These are phyloP conservation scores for Xylaria digitata DNA, from an alignment of 2,329 filamentous ascomycete species.

Conservation along the genomic window DNA sequence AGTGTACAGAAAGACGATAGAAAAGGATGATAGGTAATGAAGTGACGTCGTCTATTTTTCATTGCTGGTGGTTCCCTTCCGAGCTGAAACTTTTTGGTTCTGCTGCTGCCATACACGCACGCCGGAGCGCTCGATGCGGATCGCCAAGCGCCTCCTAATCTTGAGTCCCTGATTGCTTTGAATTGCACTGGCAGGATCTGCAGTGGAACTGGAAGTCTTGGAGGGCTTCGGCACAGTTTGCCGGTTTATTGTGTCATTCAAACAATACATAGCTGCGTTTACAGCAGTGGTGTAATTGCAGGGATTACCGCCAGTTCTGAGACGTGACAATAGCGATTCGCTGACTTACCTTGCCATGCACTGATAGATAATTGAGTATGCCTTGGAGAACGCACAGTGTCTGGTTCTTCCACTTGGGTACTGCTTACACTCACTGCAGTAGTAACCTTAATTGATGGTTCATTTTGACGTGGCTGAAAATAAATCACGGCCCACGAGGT, in stretches of 20 bases:
- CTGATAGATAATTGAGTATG: too few relatives aligned
- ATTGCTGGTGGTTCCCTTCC: neutral
- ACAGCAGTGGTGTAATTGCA: neutral
- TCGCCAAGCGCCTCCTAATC: constrained; percentile 23
- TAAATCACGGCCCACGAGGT: neutral
- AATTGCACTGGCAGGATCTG: constrained; percentile 12
- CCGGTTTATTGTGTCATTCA: constrained; percentile 4
- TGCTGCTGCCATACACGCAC: neutral
- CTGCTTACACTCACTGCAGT: neutral
- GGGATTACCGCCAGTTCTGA: neutral
- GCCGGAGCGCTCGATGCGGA: constrained; percentile 7
- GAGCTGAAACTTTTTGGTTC: constrained; percentile 1
- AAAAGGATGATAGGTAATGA: constrained; percentile 4
- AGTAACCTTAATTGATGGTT: neutral
- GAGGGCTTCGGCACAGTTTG: constrained; percentile 24
- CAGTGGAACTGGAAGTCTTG: neutral
- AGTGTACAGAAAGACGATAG: neutral
- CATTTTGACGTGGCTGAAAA: constrained; percentile 1
- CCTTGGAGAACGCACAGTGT: neutral
- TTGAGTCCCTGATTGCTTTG: constrained; percentile 6
- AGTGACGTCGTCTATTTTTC: constrained; percentile 20
- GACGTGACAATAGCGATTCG: neutral
- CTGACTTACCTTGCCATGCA: too few relatives aligned
- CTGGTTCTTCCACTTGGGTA: too few relatives aligned
- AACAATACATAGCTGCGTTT: neutral